Base-by-base conservation (phyloP, 441 rosid genomes). In the Populus hybrid region DNA sequence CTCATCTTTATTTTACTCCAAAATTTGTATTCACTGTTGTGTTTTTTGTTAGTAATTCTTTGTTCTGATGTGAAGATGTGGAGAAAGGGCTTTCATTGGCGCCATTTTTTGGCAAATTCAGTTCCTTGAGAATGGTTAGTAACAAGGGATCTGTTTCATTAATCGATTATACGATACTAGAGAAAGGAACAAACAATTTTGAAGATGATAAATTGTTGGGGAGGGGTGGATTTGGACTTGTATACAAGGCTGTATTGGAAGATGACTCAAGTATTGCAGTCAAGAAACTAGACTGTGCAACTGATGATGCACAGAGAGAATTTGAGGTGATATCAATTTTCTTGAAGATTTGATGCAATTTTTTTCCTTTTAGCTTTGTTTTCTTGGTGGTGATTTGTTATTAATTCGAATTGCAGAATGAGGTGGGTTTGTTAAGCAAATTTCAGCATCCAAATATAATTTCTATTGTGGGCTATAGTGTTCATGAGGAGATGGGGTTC, bases 221-320 rank as follows among this genome's bases (percentile, higher is more conserved):
- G 12, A 86, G 78, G 79, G 99, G 99, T 64, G 99, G 94, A 79
- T 95, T 95, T 74, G 99, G 98, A 69, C 83, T 86, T 69, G 99
- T 93, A 61, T 95, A 91, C 80, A 85, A 85, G 78, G 94, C 94
- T 72, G 79, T 81, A 28, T 71, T 95, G 83, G 98, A 92, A 2
- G 88, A 89, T 81, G 80, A 82, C 78, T 79, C 80, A 73, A 79
- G 34, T 71, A 93, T 87, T 70, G 97, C 98, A 11, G 96, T 95
- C 64, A 95, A 95, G 88, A 95, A 92, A 82, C 82, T 91, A 71
- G 89, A 93, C 74, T 92, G 94, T 82, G 81, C 50, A 70, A 86
- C 42, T 84, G 91, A 90, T 38, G 97, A 89, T 75, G 97, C 93
- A 1, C 65, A 83, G 2, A 88, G 77, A 79, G 99, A 92, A 77